Evolutionary conservation across 495 filamentous ascomycete species (phyloP).

Genomic region (Cryomyces minteri): DNA sequence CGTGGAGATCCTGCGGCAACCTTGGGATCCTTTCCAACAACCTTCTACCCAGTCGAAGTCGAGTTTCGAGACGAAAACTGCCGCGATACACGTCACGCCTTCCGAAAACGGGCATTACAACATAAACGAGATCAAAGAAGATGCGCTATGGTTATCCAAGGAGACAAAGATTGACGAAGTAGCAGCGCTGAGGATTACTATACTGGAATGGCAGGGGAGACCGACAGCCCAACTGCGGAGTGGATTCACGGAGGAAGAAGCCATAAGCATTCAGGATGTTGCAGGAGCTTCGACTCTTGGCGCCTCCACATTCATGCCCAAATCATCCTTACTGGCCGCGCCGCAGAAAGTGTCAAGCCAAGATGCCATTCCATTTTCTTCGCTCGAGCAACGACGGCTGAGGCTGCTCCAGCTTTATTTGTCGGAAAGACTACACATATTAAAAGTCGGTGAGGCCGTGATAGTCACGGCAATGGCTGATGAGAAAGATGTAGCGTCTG

Average conservation of each 20-base stretch:
- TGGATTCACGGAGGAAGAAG: conserved; percentile 49
- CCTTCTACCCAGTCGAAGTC: conserved; percentile 41
- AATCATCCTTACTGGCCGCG: conserved; percentile 15
- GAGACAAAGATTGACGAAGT: conserved; percentile 62
- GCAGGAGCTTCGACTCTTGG: conserved; percentile 38
- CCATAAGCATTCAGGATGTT: conserved; percentile 44
- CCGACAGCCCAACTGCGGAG: conserved; percentile 43
- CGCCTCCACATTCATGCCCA: conserved; percentile 28
- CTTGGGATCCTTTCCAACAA: conserved; percentile 40
- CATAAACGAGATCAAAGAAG: conserved; percentile 66
- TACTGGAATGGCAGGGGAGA: conserved; percentile 71
- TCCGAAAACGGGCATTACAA: conserved; percentile 47
- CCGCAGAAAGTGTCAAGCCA: conserved; percentile 12
- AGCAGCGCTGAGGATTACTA: conserved; percentile 56
- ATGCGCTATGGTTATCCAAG: conserved; percentile 70
- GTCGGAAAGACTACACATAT: conserved; percentile 42
- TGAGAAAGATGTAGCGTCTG: too few relatives aligned
- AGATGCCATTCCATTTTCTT: conserved; percentile 30
- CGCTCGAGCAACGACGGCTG: conserved; percentile 33
- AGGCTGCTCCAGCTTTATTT: conserved; percentile 51
- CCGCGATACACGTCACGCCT: conserved; percentile 73
- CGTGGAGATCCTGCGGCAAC: conserved; percentile 42
- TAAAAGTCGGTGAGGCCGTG: conserved; percentile 24
- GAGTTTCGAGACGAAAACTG: conserved; percentile 72
- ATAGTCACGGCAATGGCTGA: conserved; percentile 3